A percentile compares a stretch with the other conserved stretches of the same genome.
Conservation (phyloP, 2,329 filamentous ascomycete genomes). For the Magnaporthiopsis rhizophila region DNA sequence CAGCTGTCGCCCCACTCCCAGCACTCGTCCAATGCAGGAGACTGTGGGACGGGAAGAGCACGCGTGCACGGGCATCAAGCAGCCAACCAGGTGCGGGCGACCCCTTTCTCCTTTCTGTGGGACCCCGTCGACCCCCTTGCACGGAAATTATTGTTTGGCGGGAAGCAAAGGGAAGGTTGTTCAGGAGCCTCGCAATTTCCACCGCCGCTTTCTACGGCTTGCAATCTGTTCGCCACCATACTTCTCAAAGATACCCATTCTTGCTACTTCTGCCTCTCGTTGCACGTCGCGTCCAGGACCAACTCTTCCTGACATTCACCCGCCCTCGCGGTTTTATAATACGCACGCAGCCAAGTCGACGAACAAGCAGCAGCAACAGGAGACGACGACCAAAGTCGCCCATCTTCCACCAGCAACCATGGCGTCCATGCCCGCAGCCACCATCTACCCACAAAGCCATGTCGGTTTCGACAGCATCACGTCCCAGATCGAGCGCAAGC, state of each 20-base stretch:
- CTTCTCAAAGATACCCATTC: conserved; percentile 13
- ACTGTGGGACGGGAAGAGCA: conserved; percentile 8
- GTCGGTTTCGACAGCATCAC: conserved; percentile 99
- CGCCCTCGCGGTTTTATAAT: conserved; percentile 18
- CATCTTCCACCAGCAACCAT: conserved; percentile 30
- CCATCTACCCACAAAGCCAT: conserved; percentile 88
- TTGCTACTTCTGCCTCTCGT: conserved; percentile 18
- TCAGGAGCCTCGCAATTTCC: conserved; percentile 9
- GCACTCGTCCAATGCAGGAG: background rate
- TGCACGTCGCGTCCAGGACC: conserved; percentile 4
- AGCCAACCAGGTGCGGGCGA: conserved; percentile 10
- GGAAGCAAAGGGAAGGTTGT: conserved; percentile 17
- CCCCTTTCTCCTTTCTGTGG: conserved; percentile 12
- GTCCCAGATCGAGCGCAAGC: conserved; percentile 98
- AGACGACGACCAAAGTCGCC: conserved; percentile 8
- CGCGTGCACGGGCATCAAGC: conserved; percentile 3
- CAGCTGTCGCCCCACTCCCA: background rate
- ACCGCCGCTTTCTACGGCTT: background rate
- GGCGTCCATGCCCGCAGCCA: conserved; percentile 58
- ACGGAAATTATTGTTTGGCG: conserved; percentile 42
- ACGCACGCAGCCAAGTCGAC: conserved; percentile 19
- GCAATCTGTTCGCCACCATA: background rate
- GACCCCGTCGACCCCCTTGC: conserved; percentile 12
- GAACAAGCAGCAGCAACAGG: background rate
- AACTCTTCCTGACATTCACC: conserved; percentile 15